Percentiles rank a stretch among this genome's conserved stretches.
phyloP scores from a whole-genome alignment of 768 basidiomycete genomes.

The Amanita muscaria region DNA sequence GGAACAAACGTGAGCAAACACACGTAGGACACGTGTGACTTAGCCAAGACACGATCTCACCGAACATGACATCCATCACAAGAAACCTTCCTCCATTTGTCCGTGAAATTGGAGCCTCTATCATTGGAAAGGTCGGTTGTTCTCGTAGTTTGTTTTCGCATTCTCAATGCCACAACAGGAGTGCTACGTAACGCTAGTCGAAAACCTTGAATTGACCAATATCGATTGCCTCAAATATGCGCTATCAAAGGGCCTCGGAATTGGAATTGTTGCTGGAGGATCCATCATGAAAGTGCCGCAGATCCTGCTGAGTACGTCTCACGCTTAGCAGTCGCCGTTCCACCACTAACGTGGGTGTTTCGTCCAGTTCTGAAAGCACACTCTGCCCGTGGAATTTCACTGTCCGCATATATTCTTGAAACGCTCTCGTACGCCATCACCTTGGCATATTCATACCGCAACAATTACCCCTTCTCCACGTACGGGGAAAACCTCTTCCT shows the following conservation, averaged over 20 bases:
- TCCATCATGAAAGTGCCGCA: slow-evolving; percentile 95
- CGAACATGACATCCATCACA: slow-evolving; percentile 67
- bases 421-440: slow-evolving; percentile 88
- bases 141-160: background rate
- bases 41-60: background rate
- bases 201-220: slow-evolving; percentile 72
- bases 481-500: slow-evolving; percentile 98
- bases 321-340: background rate
- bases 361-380: slow-evolving; percentile 54
- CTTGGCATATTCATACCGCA: slow-evolving; percentile 76
- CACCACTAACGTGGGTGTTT: slow-evolving; percentile 7
- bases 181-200: slow-evolving; percentile 86
- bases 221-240: slow-evolving; percentile 85
- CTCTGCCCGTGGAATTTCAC: slow-evolving; percentile 81
- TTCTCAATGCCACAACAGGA: slow-evolving; percentile 31
- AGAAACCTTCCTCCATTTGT: slow-evolving; percentile 82
- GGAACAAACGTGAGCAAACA: too few species aligned
- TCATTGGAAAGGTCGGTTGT: slow-evolving; percentile 68
- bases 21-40: background rate
- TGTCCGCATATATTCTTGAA: slow-evolving; percentile 84
- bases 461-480: slow-evolving; percentile 89
- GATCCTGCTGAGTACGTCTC: slow-evolving; percentile 54
- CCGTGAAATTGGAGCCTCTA: slow-evolving; percentile 68
- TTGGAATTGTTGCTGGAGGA: slow-evolving; percentile 89
- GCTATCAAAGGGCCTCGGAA: slow-evolving; percentile 83